Conservation (phyloP, 1,284 basidiomycete species). For the Uromyces viciae-fabae region DNA sequence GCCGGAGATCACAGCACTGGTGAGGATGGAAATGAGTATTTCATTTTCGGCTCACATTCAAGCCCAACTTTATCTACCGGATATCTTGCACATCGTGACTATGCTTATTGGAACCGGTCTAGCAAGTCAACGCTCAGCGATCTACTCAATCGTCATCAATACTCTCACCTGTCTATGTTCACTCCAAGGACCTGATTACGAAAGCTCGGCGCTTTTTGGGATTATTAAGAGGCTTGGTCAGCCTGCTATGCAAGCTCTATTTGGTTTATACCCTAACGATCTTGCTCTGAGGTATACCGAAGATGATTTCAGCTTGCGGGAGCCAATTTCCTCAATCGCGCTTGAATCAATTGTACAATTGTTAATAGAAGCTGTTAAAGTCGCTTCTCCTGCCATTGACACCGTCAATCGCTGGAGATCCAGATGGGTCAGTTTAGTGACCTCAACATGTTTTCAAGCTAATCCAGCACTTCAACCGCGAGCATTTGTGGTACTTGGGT, state of each 20-base stretch:
- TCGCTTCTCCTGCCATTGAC: slow-evolving; percentile 70
- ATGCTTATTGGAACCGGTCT: slow-evolving; percentile 71
- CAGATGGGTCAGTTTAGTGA: slow-evolving; percentile 87
- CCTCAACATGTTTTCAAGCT: slow-evolving; percentile 85
- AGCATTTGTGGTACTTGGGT: slow-evolving; percentile 78
- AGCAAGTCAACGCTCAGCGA: slow-evolving; percentile 68
- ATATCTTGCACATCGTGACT: slow-evolving; percentile 72
- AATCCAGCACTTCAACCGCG: slow-evolving; percentile 84
- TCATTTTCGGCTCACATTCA: slow-evolving; percentile 66
- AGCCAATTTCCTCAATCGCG: slow-evolving; percentile 64
- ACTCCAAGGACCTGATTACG: slow-evolving; percentile 60
- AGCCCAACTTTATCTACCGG: slow-evolving; percentile 71
- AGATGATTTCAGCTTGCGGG: slow-evolving; percentile 59
- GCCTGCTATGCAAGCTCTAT: slow-evolving; percentile 64
- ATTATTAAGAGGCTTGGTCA: slow-evolving; percentile 65
- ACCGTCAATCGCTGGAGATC: slow-evolving; percentile 86
- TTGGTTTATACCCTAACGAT: slow-evolving; percentile 65
- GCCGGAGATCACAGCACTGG: slow-evolving; percentile 75
- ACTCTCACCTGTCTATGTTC: slow-evolving; percentile 70
- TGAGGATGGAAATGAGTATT: slow-evolving; percentile 68
- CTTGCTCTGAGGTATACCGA: slow-evolving; percentile 13
- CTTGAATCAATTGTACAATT: slow-evolving; percentile 68
- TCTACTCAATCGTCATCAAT: slow-evolving; percentile 76
- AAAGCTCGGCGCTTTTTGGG: slow-evolving; percentile 57
- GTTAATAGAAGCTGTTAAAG: slow-evolving; percentile 65